phyloP scores from a whole-genome alignment of 1,284 basidiomycete species.

The Cutaneotrichosporon dermatis region DNA sequence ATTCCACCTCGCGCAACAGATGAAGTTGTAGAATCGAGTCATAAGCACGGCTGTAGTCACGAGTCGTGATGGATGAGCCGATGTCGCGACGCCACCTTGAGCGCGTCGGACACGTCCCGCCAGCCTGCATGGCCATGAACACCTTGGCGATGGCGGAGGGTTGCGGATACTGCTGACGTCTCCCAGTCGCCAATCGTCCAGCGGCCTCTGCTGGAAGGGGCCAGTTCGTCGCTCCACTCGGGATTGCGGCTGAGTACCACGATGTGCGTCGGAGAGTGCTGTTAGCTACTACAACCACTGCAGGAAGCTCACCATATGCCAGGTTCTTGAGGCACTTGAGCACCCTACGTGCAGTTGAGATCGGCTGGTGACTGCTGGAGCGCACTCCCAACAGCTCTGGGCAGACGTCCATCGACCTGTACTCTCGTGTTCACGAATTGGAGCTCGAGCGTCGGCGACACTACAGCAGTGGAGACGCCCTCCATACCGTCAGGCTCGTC shows the following conservation, averaged over 20 bases:
- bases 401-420: constrained; percentile 97
- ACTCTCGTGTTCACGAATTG: constrained; percentile 98
- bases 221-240: constrained; percentile 72
- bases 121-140: constrained; percentile 68
- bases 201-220: constrained; percentile 86
- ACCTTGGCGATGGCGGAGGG: constrained; percentile 72
- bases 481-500: constrained; percentile 99
- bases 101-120: constrained; percentile 52
- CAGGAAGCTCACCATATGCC: constrained; percentile 94
- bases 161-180: constrained; percentile 59
- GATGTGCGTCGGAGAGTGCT: constrained; percentile 96
- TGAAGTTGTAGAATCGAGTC: constrained; percentile 84
- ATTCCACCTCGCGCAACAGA: constrained; percentile 81
- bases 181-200: constrained; percentile 95
- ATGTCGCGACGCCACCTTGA: constrained; percentile 68
- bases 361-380: constrained; percentile 86
- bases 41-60: constrained; percentile 79
- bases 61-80: constrained; percentile 75
- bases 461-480: constrained; percentile 83
- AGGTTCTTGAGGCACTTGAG: constrained; percentile 88
- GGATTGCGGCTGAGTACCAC: constrained; percentile 84
- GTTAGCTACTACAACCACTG: too few relatives aligned
- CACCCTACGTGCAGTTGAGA: constrained; percentile 81
- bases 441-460: constrained; percentile 87
- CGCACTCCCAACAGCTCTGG: constrained; percentile 99